Evolutionary conservation across 2,329 filamentous ascomycete genomes (phyloP).

Genomic region (Fusarium xylarioides): DNA sequence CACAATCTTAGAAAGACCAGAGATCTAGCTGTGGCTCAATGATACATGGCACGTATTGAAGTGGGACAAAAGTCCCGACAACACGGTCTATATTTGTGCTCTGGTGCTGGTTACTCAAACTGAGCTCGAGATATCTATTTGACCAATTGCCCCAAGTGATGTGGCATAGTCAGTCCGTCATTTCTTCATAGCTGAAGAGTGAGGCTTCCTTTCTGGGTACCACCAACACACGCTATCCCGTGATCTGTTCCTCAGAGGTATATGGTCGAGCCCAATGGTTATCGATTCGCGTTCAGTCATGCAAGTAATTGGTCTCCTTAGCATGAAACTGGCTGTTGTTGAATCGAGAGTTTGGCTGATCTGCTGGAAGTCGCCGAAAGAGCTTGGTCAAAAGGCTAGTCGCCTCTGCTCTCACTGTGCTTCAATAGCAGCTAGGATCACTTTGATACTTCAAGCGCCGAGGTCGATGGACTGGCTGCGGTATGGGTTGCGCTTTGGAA

Average conservation of each 20-base stretch:
- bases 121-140: background rate
- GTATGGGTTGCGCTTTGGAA: conserved; percentile 1
- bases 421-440: background rate
- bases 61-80: background rate
- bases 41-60: background rate
- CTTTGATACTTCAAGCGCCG: background rate
- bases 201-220: background rate
- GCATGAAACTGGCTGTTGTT: background rate
- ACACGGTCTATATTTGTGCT: background rate
- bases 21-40: conserved; percentile 4
- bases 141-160: background rate
- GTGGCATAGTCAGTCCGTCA: background rate
- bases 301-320: background rate
- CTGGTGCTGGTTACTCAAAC: background rate
- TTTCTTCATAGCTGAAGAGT: background rate
- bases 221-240: background rate
- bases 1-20: background rate
- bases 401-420: background rate
- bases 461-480: background rate
- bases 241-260: background rate
- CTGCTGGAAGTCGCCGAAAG: background rate
- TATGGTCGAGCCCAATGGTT: background rate
- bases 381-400: background rate
- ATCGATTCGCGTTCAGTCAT: background rate
- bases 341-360: background rate